These are phyloP conservation scores for Penicillium cataractarum DNA, from an alignment of 495 filamentous ascomycete genomes.

Conservation along the genomic window DNA sequence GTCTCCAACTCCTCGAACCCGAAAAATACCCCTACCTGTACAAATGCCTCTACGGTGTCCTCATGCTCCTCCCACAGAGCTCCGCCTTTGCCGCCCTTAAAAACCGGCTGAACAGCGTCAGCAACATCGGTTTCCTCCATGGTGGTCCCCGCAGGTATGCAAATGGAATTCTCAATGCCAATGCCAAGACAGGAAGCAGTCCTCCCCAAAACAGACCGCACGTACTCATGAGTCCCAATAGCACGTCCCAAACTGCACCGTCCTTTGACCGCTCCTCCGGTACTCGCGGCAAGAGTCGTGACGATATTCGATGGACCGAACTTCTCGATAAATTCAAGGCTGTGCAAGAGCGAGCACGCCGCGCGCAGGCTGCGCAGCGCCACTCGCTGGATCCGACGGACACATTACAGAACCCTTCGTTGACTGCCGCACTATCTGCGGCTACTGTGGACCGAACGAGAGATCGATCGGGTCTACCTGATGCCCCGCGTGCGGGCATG, in stretches of 20 bases:
- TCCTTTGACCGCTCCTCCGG: slow-evolving; percentile 64
- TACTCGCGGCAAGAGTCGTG: slow-evolving; percentile 78
- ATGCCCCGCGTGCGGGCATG: slow-evolving; percentile 37
- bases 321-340: slow-evolving; percentile 93
- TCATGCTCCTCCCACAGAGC: slow-evolving; percentile 98
- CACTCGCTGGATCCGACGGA: slow-evolving; percentile 33
- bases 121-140: slow-evolving; percentile 94
- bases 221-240: slow-evolving; percentile 15
- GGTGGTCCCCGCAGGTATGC: slow-evolving; percentile 81
- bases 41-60: slow-evolving; percentile 95
- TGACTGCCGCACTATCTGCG: slow-evolving; percentile 39
- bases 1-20: slow-evolving; percentile 96
- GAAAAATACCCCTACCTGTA: slow-evolving; percentile 95
- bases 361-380: slow-evolving; percentile 47
- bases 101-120: slow-evolving; percentile 94
- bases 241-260: slow-evolving; percentile 21
- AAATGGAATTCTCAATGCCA: slow-evolving; percentile 12
- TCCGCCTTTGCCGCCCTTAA: slow-evolving; percentile 96
- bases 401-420: slow-evolving; percentile 28
- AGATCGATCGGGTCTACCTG: slow-evolving; percentile 45
- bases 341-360: slow-evolving; percentile 79
- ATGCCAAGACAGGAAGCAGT: not conserved
- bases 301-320: slow-evolving; percentile 92
- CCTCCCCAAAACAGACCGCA: not conserved
- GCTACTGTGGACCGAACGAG: slow-evolving; percentile 44